These are phyloP conservation scores for Didymella segeticola DNA, from an alignment of 2,329 filamentous ascomycete genomes.

Conservation along the genomic window DNA sequence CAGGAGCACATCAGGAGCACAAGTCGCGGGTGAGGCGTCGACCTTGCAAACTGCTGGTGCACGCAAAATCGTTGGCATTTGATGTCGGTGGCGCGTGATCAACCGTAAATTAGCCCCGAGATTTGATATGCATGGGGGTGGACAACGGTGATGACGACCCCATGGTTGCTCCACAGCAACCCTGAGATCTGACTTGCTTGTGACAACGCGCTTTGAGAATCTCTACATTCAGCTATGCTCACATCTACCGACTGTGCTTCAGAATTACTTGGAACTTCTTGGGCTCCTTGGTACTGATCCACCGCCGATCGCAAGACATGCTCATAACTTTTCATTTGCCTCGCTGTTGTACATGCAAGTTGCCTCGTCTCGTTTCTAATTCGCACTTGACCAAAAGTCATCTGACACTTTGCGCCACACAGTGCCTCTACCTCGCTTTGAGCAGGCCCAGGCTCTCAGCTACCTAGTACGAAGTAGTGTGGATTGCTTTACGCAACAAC, in stretches of 20 bases:
- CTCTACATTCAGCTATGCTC: not conserved
- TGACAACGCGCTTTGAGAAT: conserved; percentile 3
- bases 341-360: not conserved
- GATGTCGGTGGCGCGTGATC: conserved; percentile 14
- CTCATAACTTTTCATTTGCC: conserved; percentile 1
- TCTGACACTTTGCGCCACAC: not conserved
- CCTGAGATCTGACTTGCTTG: conserved; percentile 2
- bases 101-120: not conserved
- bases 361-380: not conserved
- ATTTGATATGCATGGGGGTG: conserved; percentile 1
- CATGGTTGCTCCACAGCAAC: conserved; percentile 7
- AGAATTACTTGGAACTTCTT: conserved; percentile 6
- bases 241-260: not conserved
- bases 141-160: conserved; percentile 1
- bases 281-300: conserved; percentile 9
- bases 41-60: not conserved
- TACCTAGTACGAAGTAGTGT: conserved; percentile 1
- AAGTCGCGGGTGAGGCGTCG: conserved; percentile 5
- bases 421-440: not conserved
- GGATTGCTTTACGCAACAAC: not conserved
- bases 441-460: not conserved
- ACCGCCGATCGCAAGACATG: not conserved
- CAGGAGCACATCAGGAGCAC: conserved; percentile 21
- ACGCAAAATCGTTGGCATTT: not conserved
- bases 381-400: not conserved